Evolutionary conservation across 768 basidiomycete genomes (phyloP).

Genomic region (Calocera cornea): DNA sequence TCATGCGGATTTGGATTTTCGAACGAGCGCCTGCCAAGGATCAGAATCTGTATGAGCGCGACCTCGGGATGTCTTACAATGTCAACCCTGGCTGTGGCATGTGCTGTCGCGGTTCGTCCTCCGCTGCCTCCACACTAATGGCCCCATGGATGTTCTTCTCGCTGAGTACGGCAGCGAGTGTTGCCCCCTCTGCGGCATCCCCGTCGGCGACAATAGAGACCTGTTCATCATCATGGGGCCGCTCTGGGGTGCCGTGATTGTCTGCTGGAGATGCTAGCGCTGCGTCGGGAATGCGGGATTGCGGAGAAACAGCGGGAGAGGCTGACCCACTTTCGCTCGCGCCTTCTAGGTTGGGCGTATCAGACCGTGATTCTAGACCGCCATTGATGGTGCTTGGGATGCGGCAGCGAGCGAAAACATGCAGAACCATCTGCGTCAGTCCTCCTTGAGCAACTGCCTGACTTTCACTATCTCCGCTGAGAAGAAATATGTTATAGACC

Average conservation of each 20-base stretch:
- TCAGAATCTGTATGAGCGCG: not conserved
- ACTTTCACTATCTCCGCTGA: conserved; percentile 79
- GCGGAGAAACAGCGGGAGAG: not conserved
- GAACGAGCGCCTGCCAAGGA: conserved; percentile 22
- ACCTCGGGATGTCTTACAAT: not conserved
- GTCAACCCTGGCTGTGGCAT: not conserved
- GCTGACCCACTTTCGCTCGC: not conserved
- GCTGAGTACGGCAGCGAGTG: too few species aligned
- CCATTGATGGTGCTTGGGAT: conserved; percentile 14
- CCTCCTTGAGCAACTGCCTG: conserved; percentile 98
- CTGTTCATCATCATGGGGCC: too few species aligned
- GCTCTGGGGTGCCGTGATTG: too few species aligned
- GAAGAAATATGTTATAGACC: conserved; percentile 93
- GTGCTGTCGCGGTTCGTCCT: not conserved
- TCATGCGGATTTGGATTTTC: conserved; percentile 27
- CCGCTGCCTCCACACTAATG: not conserved
- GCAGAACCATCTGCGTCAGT: conserved; percentile 94
- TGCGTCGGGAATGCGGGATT: not conserved
- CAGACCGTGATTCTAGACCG: not conserved
- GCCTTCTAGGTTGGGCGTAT: not conserved
- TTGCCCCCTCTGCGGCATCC: too few species aligned
- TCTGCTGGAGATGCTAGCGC: not conserved
- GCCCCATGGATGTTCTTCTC: too few species aligned
- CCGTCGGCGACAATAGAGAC: too few species aligned
- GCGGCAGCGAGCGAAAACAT: conserved; percentile 77